Conservation (phyloP, 257 asterid genomes). For the Buddleja alternifolia region DNA sequence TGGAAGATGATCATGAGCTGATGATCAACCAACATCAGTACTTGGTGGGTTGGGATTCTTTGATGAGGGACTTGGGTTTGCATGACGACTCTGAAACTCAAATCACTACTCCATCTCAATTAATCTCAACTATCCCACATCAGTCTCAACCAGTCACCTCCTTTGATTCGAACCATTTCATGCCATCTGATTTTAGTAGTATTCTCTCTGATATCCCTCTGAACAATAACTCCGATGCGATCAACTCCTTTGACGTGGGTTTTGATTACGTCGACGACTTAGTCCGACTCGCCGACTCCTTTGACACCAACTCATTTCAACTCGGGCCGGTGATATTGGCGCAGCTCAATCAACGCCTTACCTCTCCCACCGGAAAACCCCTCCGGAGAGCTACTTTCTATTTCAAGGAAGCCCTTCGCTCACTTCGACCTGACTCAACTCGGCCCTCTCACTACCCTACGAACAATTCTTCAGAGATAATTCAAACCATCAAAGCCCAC, state of each 20-base stretch:
- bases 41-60: slow-evolving; percentile 76
- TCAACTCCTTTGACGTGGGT: slow-evolving; percentile 52
- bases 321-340: slow-evolving; percentile 74
- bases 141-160: slow-evolving; percentile 43
- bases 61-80: slow-evolving; percentile 84
- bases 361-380: slow-evolving; percentile 67
- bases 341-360: slow-evolving; percentile 79
- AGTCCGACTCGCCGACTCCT: slow-evolving; percentile 81
- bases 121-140: slow-evolving; percentile 47
- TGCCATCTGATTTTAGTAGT: slow-evolving; percentile 46
- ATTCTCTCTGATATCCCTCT: slow-evolving; percentile 46
- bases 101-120: slow-evolving; percentile 23
- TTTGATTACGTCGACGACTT: slow-evolving; percentile 80
- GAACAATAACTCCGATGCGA: no score
- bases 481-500: slow-evolving; percentile 77
- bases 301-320: slow-evolving; percentile 81
- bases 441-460: no score
- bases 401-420: slow-evolving; percentile 91
- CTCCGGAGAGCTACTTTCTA: slow-evolving; percentile 87
- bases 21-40: slow-evolving; percentile 54
- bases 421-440: slow-evolving; percentile 73
- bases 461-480: slow-evolving; percentile 52
- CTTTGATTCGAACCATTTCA: slow-evolving; percentile 51
- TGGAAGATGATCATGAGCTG: slow-evolving; percentile 80
- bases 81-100: slow-evolving; percentile 56